phyloP scores from a whole-genome alignment of 148 eudicot species.

The Euryodendron excelsum region DNA sequence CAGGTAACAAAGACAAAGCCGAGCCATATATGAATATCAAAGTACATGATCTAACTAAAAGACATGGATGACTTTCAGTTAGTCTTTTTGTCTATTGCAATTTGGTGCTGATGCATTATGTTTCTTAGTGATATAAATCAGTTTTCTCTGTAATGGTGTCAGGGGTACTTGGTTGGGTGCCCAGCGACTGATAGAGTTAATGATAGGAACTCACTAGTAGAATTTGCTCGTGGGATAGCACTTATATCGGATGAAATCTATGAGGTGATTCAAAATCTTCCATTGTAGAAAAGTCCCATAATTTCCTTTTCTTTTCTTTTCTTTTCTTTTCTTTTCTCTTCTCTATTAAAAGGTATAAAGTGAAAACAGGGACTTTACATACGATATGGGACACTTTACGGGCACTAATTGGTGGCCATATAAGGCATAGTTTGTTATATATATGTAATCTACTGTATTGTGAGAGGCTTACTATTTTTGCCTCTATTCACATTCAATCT shows the following conservation, averaged over 20 bases:
- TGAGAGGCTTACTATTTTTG: too few relatives aligned
- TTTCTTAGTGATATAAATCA: not conserved
- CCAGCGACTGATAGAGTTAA: slow-evolving; percentile 46
- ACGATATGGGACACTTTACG: not conserved
- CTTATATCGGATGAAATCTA: slow-evolving; percentile 58
- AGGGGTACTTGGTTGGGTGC: slow-evolving; percentile 57
- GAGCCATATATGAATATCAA: slow-evolving; percentile 22
- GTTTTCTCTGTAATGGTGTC: not conserved
- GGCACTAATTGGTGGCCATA: not conserved
- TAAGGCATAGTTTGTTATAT: too few relatives aligned
- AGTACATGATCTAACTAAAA: slow-evolving; percentile 1
- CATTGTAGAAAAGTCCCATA: not conserved
- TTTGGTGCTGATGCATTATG: not conserved
- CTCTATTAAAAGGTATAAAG: not conserved
- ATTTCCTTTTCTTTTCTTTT: not conserved
- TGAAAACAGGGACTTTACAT: too few relatives aligned
- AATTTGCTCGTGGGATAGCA: slow-evolving; percentile 54
- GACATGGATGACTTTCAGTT: not conserved
- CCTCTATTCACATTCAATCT: too few relatives aligned
- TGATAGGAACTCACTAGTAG: slow-evolving; percentile 37
- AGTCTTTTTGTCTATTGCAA: not conserved
- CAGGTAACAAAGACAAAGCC: slow-evolving; percentile 17
- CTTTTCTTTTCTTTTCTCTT: not conserved
- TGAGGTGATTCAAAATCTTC: slow-evolving; percentile 28
- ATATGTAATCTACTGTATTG: too few relatives aligned